These are phyloP conservation scores for Ophiocordyceps camponoti-floridani DNA, from an alignment of 2,329 filamentous ascomycete genomes.

Conservation along the genomic window DNA sequence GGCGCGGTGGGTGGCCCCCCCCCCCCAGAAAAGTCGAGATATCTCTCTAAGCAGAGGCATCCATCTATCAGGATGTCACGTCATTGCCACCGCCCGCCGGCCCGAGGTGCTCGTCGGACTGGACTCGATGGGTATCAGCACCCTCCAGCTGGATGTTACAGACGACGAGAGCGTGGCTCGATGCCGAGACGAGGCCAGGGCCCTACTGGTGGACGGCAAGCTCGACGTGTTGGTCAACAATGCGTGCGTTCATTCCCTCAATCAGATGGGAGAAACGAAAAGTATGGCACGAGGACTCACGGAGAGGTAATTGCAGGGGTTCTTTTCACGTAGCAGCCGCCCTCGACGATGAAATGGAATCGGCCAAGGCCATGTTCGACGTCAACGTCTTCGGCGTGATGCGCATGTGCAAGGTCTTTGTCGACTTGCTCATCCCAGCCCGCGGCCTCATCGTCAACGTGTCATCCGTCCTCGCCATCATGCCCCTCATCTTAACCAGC, in stretches of 20 bases:
- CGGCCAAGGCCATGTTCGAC: constrained; percentile 35
- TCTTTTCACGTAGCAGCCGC: constrained; percentile 32
- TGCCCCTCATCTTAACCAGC: constrained; percentile 33
- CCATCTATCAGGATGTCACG: constrained; percentile 18
- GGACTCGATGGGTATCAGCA: constrained; percentile 26
- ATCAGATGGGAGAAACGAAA: too few relatives aligned
- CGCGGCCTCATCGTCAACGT: constrained; percentile 36
- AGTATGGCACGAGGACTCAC: too few relatives aligned
- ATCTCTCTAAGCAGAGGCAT: background rate
- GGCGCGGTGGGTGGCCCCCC: constrained; percentile 20
- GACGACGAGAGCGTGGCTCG: constrained; percentile 27
- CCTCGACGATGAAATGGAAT: constrained; percentile 31
- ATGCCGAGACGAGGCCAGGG: constrained; percentile 26
- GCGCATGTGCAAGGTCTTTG: constrained; percentile 33
- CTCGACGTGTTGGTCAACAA: constrained; percentile 44
- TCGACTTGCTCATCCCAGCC: constrained; percentile 27
- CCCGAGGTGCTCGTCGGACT: constrained; percentile 27
- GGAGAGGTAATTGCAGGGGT: constrained; percentile 16
- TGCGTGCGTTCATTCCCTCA: constrained; percentile 20
- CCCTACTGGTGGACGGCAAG: constrained; percentile 27
- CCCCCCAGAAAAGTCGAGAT: too few relatives aligned
- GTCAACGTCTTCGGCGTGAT: constrained; percentile 40
- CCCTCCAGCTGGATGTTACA: constrained; percentile 35
- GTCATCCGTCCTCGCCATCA: constrained; percentile 29
- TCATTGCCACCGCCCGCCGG: constrained; percentile 38